A percentile compares a stretch with the other conserved stretches of the same genome.
Conservation (phyloP, 805 yeast species). For the Yamadazyma akitaensis region DNA sequence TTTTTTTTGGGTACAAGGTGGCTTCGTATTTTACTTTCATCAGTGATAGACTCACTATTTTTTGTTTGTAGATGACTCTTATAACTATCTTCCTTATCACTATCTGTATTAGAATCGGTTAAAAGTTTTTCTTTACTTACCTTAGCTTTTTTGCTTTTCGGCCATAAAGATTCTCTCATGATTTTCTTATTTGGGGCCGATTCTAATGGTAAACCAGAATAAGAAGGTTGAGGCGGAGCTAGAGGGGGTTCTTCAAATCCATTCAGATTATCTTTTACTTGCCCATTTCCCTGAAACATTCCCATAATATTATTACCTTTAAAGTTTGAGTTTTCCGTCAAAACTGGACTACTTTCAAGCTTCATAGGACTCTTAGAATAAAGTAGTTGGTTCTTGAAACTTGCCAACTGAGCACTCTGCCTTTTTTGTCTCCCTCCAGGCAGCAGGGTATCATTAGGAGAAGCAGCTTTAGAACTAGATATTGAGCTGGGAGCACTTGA, state of each 20-base stretch:
- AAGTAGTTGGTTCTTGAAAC: conserved; percentile 9
- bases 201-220: conserved; percentile 73
- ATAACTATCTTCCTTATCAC: conserved; percentile 6
- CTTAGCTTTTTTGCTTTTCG: conserved; percentile 26
- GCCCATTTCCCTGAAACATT: not conserved
- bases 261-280: not conserved
- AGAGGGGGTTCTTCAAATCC: conserved; percentile 56
- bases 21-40: conserved; percentile 19
- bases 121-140: conserved; percentile 14
- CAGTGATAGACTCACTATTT: conserved; percentile 11
- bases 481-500: not conserved
- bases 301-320: not conserved
- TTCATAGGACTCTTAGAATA: conserved; percentile 7
- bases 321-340: not conserved
- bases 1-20: conserved; percentile 9
- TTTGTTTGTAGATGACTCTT: conserved; percentile 15
- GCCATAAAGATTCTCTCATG: conserved; percentile 55
- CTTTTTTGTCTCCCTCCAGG: conserved; percentile 7
- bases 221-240: conserved; percentile 52
- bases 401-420: conserved; percentile 13
- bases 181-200: conserved; percentile 61
- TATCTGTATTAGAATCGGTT: not conserved
- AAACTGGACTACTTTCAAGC: conserved; percentile 10
- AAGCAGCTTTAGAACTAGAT: not conserved
- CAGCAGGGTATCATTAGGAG: conserved; percentile 1